phyloP scores from a whole-genome alignment of 176 grass and related monocot species.

The Ensete ventricosum region DNA sequence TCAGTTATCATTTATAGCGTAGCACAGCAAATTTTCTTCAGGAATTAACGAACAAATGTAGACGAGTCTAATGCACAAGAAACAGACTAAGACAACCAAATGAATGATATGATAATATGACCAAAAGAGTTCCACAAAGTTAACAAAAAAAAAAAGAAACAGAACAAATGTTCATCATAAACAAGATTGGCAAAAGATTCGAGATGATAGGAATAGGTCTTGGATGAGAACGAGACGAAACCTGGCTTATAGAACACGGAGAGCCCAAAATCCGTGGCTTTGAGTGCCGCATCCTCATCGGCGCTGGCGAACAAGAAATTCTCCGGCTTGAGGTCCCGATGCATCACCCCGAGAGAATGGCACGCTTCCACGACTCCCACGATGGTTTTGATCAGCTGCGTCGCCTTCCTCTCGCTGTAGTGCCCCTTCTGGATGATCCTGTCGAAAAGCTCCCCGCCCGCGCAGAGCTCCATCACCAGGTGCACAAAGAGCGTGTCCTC shows the following conservation, averaged over 20 bases:
- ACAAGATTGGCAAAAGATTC: neutral
- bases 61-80: no score
- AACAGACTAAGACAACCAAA: no score
- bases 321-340: slow-evolving; percentile 93
- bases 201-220: neutral
- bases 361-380: slow-evolving; percentile 83
- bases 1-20: neutral
- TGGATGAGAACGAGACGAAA: slow-evolving; percentile 4
- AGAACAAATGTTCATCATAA: neutral
- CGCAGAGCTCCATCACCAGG: slow-evolving; percentile 96
- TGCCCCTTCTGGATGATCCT: slow-evolving; percentile 92
- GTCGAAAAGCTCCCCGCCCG: slow-evolving; percentile 90
- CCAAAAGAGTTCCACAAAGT: neutral
- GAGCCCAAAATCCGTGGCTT: slow-evolving; percentile 93
- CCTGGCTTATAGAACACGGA: slow-evolving; percentile 96
- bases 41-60: neutral
- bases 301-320: slow-evolving; percentile 78
- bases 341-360: slow-evolving; percentile 96
- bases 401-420: slow-evolving; percentile 68
- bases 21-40: neutral
- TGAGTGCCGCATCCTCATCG: slow-evolving; percentile 70
- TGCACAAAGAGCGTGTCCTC: slow-evolving; percentile 95
- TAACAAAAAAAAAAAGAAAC: neutral
- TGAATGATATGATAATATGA: neutral
- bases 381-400: slow-evolving; percentile 78